These are phyloP conservation scores for Saposhnikovia divaricata DNA, from an alignment of 129 eudicot species.

Conservation along the genomic window DNA sequence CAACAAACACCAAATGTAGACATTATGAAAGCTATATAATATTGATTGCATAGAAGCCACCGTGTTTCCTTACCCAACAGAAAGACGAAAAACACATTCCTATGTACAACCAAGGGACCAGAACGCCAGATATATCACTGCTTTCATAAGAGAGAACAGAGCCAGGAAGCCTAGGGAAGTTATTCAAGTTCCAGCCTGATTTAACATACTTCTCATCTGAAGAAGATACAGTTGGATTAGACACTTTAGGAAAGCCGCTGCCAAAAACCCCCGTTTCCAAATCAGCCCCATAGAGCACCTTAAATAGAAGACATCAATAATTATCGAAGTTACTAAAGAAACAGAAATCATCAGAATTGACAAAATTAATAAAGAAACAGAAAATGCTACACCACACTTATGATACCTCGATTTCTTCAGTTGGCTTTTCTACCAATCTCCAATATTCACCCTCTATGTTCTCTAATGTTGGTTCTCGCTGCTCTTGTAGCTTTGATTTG, in stretches of 20 bases:
- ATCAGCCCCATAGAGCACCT: conserved; percentile 99
- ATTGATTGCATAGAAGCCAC: background rate
- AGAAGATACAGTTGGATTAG: conserved; percentile 34
- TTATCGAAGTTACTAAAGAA: background rate
- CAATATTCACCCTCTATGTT: conserved; percentile 97
- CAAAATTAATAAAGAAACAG: background rate
- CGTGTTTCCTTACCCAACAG: conserved; percentile 75
- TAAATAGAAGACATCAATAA: conserved; percentile 3
- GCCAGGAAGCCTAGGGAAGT: conserved; percentile 90
- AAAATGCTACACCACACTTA: background rate
- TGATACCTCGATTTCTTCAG: conserved; percentile 90
- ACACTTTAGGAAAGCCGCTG: conserved; percentile 77
- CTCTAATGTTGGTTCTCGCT: conserved; percentile 65
- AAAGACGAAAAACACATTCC: conserved; percentile 99
- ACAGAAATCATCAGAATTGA: background rate
- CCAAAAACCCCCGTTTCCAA: conserved; percentile 94
- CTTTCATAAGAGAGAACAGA: conserved; percentile 82
- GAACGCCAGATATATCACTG: conserved; percentile 91
- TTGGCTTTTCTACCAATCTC: conserved; percentile 88
- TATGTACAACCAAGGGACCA: conserved; percentile 94
- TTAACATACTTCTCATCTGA: conserved; percentile 57
- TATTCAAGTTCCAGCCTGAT: conserved; percentile 97
- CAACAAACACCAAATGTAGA: background rate
- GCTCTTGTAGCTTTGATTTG: conserved; percentile 19
- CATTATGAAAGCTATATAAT: background rate